Percentiles rank a stretch among this genome's conserved stretches.
These are phyloP conservation scores for Tagetes erecta DNA, from an alignment of 129 eudicot species.

Conservation along the genomic window DNA sequence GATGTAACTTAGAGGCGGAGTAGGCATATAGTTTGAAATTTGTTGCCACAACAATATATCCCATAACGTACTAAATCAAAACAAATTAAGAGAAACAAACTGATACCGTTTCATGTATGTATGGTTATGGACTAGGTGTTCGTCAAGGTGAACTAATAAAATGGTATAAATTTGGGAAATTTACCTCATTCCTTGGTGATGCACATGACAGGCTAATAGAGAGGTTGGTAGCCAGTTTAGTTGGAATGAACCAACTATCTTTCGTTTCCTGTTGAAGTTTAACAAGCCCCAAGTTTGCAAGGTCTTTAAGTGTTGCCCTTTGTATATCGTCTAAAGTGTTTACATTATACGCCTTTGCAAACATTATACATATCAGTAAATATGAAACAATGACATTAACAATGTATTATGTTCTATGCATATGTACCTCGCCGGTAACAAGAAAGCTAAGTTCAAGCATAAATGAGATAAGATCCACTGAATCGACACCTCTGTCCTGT, in stretches of 20 bases:
- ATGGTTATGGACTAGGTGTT: too few species aligned
- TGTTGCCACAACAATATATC: constrained; percentile 90
- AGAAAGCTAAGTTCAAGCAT: constrained; percentile 94
- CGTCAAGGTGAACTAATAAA: not conserved
- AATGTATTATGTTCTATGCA: too few species aligned
- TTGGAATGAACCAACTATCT: constrained; percentile 96
- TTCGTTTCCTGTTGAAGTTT: constrained; percentile 97
- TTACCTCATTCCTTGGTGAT: constrained; percentile 82
- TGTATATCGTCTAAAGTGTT: constrained; percentile 67
- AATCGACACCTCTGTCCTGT: constrained; percentile 61
- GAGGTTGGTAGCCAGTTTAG: constrained; percentile 87
- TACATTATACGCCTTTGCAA: constrained; percentile 72
- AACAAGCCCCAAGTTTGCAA: constrained; percentile 86
- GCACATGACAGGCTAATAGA: constrained; percentile 87
- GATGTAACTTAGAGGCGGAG: constrained; percentile 84
- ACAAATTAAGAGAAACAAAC: too few species aligned
- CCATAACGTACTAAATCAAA: constrained; percentile 27
- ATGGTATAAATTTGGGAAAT: constrained; percentile 1
- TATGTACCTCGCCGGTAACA: constrained; percentile 82
- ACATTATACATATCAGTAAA: constrained; percentile 4
- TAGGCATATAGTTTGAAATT: constrained; percentile 93
- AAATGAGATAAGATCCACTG: constrained; percentile 89
- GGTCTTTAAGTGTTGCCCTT: constrained; percentile 70
- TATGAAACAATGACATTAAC: not conserved
- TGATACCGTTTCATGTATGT: too few species aligned